Percentiles rank a stretch among this genome's conserved stretches.
Conservation (phyloP, 345 rosid species). For the Hevea brasiliensis region DNA sequence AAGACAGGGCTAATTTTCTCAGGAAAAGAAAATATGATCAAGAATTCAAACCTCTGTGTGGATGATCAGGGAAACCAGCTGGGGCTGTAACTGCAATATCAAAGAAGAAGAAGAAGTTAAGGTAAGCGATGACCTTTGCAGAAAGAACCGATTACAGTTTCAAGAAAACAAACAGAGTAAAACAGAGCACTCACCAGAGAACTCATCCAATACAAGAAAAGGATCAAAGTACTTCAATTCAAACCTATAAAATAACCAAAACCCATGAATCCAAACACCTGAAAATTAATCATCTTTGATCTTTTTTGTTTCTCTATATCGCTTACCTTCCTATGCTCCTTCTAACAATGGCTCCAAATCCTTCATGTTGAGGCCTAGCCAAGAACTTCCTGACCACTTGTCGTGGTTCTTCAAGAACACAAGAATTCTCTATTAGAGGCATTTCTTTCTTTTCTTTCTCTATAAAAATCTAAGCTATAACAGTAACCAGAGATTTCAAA, state of each 20-base stretch:
- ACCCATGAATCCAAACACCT: slow-evolving; percentile 20
- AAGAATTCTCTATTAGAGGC: slow-evolving; percentile 10
- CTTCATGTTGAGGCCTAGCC: slow-evolving; percentile 90
- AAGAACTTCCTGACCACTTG: slow-evolving; percentile 67
- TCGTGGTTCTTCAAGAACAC: slow-evolving; percentile 40
- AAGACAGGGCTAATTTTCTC: background rate
- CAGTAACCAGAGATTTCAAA: no score
- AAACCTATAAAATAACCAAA: slow-evolving; percentile 46
- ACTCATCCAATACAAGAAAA: slow-evolving; percentile 80
- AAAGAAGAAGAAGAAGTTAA: background rate
- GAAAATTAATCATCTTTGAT: background rate
- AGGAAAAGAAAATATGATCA: background rate
- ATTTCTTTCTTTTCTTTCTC: background rate
- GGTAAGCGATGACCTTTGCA: background rate
- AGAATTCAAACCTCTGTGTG: slow-evolving; percentile 73
- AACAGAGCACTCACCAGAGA: slow-evolving; percentile 58
- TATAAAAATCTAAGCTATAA: background rate
- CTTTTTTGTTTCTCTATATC: no score
- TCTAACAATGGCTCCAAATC: slow-evolving; percentile 80
- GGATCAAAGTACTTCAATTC: slow-evolving; percentile 87
- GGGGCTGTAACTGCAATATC: slow-evolving; percentile 66
- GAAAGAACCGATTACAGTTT: background rate
- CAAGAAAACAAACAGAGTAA: background rate
- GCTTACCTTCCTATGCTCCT: slow-evolving; percentile 90
- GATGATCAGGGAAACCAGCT: slow-evolving; percentile 94